Percentiles rank a stretch among this genome's conserved stretches.
Evolutionary conservation across 352 stramenopile species (phyloP).

Genomic region (Globisporangium parvum): DNA sequence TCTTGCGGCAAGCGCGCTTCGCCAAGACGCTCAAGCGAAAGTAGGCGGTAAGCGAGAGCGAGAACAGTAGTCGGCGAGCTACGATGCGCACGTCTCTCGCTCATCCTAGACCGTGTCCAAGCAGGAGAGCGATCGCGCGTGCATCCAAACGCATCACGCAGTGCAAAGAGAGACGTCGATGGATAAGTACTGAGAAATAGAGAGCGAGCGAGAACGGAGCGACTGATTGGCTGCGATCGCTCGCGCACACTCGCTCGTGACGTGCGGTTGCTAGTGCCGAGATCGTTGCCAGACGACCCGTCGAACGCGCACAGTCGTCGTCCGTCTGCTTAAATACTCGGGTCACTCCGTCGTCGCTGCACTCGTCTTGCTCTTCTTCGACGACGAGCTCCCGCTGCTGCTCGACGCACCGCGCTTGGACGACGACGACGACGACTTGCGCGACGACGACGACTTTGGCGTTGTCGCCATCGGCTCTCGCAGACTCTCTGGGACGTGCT

Average conservation of each 20-base stretch:
- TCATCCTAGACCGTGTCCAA: too few species aligned
- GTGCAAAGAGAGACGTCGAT: neutral
- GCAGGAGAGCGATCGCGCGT: too few species aligned
- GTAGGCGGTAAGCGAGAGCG: constrained; percentile 4
- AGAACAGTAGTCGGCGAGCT: too few species aligned
- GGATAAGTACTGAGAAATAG: neutral
- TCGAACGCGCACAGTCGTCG: neutral
- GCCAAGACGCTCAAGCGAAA: constrained; percentile 48
- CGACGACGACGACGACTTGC: constrained; percentile 25
- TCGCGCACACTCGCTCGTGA: neutral
- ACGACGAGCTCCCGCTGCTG: constrained; percentile 16
- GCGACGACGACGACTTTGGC: constrained; percentile 42
- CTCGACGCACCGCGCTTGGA: constrained; percentile 23
- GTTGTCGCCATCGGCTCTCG: constrained; percentile 47
- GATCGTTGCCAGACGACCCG: neutral
- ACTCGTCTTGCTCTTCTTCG: constrained; percentile 67
- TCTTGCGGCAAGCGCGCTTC: constrained; percentile 42
- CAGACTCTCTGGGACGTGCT: constrained; percentile 64
- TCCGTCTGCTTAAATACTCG: constrained; percentile 12
- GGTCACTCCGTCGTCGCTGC: constrained; percentile 18
- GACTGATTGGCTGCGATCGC: neutral
- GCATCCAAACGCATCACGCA: too few species aligned
- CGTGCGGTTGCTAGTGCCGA: neutral
- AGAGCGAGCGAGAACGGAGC: neutral
- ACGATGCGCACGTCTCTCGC: too few species aligned